Evolutionary conservation across 768 basidiomycete genomes (phyloP).

Genomic region (Russula foetens): DNA sequence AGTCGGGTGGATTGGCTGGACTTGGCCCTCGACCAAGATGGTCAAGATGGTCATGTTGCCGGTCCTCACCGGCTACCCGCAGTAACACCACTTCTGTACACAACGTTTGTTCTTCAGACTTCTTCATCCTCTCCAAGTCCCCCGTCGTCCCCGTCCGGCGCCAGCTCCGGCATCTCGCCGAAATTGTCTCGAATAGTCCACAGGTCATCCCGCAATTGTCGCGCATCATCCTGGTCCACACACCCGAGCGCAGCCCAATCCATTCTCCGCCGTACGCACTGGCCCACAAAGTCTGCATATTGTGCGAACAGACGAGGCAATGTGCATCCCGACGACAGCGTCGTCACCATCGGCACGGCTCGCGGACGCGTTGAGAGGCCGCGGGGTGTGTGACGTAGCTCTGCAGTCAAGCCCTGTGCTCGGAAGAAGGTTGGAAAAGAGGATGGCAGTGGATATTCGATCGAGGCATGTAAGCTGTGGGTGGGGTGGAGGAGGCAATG

Average conservation of each 20-base stretch:
- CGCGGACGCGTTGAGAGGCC: constrained; percentile 1
- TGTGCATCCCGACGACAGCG: constrained; percentile 36
- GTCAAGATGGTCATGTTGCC: not conserved
- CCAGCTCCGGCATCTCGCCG: not conserved
- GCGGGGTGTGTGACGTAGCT: constrained; percentile 10
- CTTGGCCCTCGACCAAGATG: no score
- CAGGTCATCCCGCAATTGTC: constrained; percentile 11
- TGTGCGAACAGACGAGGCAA: constrained; percentile 35
- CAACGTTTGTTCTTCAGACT: not conserved
- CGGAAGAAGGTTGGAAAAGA: constrained; percentile 48
- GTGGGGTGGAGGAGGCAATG: not conserved
- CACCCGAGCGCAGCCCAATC: constrained; percentile 12
- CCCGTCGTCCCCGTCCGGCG: not conserved
- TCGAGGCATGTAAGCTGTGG: constrained; percentile 35
- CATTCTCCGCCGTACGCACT: constrained; percentile 25
- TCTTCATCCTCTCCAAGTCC: constrained; percentile 11
- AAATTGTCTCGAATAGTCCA: constrained; percentile 18
- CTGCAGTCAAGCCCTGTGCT: constrained; percentile 13
- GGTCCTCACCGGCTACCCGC: not conserved
- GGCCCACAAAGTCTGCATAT: constrained; percentile 46
- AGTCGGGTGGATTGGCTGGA: no score
- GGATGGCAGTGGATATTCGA: constrained; percentile 50
- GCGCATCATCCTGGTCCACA: constrained; percentile 14
- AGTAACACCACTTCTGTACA: not conserved
- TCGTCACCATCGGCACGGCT: constrained; percentile 15